These are phyloP conservation scores for Ziziphus jujuba DNA, from an alignment of 306 rosid genomes.

Conservation along the genomic window DNA sequence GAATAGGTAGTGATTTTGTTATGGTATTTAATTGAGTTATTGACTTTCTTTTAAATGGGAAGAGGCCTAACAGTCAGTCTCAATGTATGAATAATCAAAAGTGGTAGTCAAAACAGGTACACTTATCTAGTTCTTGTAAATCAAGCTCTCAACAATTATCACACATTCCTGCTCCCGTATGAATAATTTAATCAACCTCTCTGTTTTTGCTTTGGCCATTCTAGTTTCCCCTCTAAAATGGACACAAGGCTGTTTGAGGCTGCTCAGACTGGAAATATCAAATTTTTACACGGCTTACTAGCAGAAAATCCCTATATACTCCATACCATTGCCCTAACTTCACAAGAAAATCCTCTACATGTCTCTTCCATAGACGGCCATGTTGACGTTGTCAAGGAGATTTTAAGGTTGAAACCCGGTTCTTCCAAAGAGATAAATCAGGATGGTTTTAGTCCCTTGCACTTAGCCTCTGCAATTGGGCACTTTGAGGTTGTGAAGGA, in stretches of 20 bases:
- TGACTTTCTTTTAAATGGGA: no score
- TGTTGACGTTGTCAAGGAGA: conserved; percentile 18
- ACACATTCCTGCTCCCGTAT: no score
- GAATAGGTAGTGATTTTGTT: no score
- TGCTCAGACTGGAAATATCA: not conserved
- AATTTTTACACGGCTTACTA: no score
- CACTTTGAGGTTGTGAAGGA: conserved; percentile 31
- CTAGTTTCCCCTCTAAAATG: not conserved
- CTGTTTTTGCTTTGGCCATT: no score
- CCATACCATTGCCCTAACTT: not conserved
- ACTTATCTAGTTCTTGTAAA: no score
- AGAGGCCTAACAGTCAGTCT: no score
- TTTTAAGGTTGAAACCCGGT: conserved; percentile 12
- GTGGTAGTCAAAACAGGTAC: no score
- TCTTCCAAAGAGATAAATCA: conserved; percentile 21
- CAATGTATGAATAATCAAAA: no score
- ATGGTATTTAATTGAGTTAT: no score
- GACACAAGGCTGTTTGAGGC: not conserved
- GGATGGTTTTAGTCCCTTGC: conserved; percentile 31
- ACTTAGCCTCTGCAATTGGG: conserved; percentile 35
- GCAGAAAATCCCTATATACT: not conserved
- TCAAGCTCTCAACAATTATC: no score
- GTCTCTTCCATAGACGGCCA: not conserved
- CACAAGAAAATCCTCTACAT: not conserved
- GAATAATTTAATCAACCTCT: no score